Evolutionary conservation across 805 yeast species (phyloP), one percentile per base, ranked within the genome.

Genomic region (Tetrapisispora taiwanensis): DNA sequence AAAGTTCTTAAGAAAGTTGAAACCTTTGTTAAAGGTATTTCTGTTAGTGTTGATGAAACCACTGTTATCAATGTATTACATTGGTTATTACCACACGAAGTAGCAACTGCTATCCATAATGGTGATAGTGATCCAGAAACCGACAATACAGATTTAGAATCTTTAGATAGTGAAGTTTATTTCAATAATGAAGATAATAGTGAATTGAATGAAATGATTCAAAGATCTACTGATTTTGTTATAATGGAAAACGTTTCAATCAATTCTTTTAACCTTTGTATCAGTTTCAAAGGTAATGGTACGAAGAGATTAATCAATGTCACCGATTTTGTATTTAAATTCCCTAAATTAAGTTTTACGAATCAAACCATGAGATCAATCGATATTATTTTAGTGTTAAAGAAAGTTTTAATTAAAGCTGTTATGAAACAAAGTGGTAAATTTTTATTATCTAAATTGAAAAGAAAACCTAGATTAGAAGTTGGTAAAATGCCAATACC

Each of bases 241-340:
- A 81, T 84, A 52, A 76, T 89, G 47, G 75, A 78, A 20, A 66
- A 74, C 14, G 70, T 90, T 48, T 67, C 65, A 28, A 54, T 82
- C 33, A 68, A 71, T 30, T 60, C 71, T n/a, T 69, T 76, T 32
- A 58, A 67, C n/a, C 58, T 89, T 14, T 71, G 79, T 42, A 72
- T 88, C 22, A 83, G 95, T 41, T 85, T 85, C 63, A 77, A 78
- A 59, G 95, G 92, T 8, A 78, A 77, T 14, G 85, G 88, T 13
- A 70, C 76, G 26, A 68, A 75, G 53, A 76, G 81, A 51, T 65
- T 90, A 45, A 73, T 85, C 33, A 87, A 89, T 56, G 86, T 90
- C 7, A 83, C 84, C 42, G 76, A 84, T 51, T 79, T 90, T 51
- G 72, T 70, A 6, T 68, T 90, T 44, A 69, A 68, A 9, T 62